phyloP scores from a whole-genome alignment of 371 early-diverging fungal genomes.

The Entomophthora muscae region DNA sequence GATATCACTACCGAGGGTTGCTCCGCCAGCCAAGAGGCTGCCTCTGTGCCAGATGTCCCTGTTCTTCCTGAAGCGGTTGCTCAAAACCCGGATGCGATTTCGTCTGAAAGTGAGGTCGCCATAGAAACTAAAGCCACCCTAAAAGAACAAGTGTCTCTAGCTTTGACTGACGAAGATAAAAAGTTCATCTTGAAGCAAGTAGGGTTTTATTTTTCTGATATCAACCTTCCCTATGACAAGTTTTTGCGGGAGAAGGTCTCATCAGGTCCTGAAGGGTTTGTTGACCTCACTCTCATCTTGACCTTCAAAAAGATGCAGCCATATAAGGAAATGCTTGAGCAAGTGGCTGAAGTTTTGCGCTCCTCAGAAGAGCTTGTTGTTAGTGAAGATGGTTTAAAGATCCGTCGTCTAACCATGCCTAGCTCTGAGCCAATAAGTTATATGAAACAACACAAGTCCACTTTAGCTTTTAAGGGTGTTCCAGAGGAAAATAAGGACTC shows the following conservation, averaged over 20 bases:
- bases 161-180: not conserved
- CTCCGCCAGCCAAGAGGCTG: too few species aligned
- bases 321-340: not conserved
- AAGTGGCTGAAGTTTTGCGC: not conserved
- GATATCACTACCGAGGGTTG: too few species aligned
- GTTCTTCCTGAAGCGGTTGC: not conserved
- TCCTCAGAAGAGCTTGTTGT: not conserved
- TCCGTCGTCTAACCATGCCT: not conserved
- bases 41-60: not conserved
- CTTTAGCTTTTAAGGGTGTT: not conserved
- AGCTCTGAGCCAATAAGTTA: not conserved
- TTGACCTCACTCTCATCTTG: not conserved
- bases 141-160: not conserved
- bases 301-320: not conserved
- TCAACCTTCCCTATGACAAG: conserved; percentile 51
- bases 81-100: not conserved
- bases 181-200: conserved; percentile 28
- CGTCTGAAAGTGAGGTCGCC: not conserved
- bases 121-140: not conserved
- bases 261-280: not conserved
- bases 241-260: conserved; percentile 33
- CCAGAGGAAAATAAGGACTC: not conserved
- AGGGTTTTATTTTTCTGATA: conserved; percentile 63
- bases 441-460: not conserved
- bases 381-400: not conserved